These are phyloP conservation scores for Cytospora piceicola DNA, from an alignment of 2,329 filamentous ascomycete genomes.

Conservation along the genomic window DNA sequence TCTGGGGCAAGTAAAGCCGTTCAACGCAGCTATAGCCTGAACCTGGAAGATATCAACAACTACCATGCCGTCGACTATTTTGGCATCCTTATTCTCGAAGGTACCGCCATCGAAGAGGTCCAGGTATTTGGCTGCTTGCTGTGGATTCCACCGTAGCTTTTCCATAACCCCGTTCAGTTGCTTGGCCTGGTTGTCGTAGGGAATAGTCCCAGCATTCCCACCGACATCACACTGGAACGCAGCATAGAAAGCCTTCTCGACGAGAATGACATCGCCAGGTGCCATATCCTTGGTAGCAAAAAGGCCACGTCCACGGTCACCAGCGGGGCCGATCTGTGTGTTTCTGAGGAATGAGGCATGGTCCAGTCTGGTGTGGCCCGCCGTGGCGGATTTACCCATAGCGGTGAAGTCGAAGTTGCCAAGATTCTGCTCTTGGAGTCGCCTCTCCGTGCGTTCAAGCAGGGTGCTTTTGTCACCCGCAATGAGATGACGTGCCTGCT, in stretches of 20 bases:
- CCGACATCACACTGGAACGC: neutral
- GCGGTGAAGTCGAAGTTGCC: conserved; percentile 39
- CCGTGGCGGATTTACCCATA: conserved; percentile 34
- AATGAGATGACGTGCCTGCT: neutral
- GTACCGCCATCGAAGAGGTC: conserved; percentile 29
- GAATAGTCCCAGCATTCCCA: neutral
- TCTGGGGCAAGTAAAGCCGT: conserved; percentile 30
- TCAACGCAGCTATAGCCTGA: conserved; percentile 28
- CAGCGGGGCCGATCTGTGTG: conserved; percentile 40
- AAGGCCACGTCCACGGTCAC: conserved; percentile 45
- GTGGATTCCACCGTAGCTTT: conserved; percentile 31
- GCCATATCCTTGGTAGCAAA: conserved; percentile 45
- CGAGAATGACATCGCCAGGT: conserved; percentile 47
- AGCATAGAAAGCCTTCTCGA: conserved; percentile 43
- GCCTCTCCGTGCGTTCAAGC: neutral
- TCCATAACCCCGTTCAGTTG: conserved; percentile 19
- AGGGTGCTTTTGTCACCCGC: neutral
- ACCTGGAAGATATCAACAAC: conserved; percentile 32
- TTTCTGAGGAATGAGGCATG: conserved; percentile 41
- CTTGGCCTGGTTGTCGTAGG: neutral
- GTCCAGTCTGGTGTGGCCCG: conserved; percentile 37
- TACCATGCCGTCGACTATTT: conserved; percentile 26
- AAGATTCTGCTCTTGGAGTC: conserved; percentile 34
- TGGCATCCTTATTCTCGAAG: conserved; percentile 19
- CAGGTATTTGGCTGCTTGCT: conserved; percentile 27